Percentiles rank a stretch among this genome's conserved stretches.
phyloP scores from a whole-genome alignment of 2,329 filamentous ascomycete genomes.

The Stachybotrys echinatus region DNA sequence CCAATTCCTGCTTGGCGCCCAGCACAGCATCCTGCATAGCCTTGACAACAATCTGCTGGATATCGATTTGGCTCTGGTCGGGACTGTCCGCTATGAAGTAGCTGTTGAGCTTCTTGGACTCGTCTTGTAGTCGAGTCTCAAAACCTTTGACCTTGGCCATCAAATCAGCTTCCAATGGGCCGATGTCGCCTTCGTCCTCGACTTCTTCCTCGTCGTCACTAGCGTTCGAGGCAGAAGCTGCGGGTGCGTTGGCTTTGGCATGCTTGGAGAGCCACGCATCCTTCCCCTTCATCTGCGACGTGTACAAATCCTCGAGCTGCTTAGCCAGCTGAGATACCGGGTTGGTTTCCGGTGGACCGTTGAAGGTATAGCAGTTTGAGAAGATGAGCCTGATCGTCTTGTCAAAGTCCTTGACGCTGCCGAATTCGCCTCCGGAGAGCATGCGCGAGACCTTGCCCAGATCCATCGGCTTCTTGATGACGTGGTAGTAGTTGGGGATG shows the following conservation, averaged over 20 bases:
- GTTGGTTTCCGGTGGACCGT: constrained; percentile 57
- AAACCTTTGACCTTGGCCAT: constrained; percentile 46
- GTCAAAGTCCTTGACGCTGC: constrained; percentile 79
- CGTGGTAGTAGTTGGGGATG: constrained; percentile 86
- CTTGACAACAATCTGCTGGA: constrained; percentile 57
- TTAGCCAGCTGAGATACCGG: constrained; percentile 68
- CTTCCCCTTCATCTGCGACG: constrained; percentile 71
- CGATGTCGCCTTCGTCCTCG: constrained; percentile 52
- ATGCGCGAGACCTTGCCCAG: constrained; percentile 75
- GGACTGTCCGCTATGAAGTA: constrained; percentile 46
- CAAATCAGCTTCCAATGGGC: constrained; percentile 34
- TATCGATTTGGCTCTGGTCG: constrained; percentile 46
- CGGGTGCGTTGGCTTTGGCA: constrained; percentile 48
- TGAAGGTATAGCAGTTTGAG: constrained; percentile 89
- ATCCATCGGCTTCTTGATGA: constrained; percentile 98
- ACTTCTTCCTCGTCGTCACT: constrained; percentile 70
- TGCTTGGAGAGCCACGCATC: constrained; percentile 75
- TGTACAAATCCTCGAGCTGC: constrained; percentile 69
- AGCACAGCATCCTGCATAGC: constrained; percentile 68
- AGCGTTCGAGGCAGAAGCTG: constrained; percentile 57
- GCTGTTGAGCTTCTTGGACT: constrained; percentile 53
- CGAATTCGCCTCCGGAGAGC: constrained; percentile 72
- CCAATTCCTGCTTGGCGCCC: constrained; percentile 63
- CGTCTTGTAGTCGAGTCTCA: constrained; percentile 46
- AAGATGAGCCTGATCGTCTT: constrained; percentile 78